Percentiles rank a stretch among this genome's conserved stretches.
Evolutionary conservation across 2,329 filamentous ascomycete species (phyloP).

Genomic region (Reticulascus tulasneorum): DNA sequence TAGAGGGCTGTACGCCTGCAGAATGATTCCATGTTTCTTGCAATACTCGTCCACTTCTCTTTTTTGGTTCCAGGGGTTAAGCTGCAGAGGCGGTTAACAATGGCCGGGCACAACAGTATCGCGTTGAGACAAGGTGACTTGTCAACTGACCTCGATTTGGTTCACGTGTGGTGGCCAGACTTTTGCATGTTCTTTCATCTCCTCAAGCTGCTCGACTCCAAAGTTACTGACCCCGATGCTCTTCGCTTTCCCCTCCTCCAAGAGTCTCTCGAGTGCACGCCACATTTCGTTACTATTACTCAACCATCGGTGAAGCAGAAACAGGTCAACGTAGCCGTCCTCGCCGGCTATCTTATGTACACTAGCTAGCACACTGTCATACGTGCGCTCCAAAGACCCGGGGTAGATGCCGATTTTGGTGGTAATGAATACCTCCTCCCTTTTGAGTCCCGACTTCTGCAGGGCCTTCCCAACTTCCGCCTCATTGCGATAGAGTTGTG

Average conservation of each 20-base stretch:
- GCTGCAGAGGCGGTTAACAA: slow-evolving; percentile 45
- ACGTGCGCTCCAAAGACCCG: slow-evolving; percentile 53
- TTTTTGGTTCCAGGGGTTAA: slow-evolving; percentile 68
- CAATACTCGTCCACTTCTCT: slow-evolving; percentile 45
- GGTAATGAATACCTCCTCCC: slow-evolving; percentile 63
- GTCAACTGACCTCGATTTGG: slow-evolving; percentile 61
- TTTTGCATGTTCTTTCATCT: slow-evolving; percentile 62
- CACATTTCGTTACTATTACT: slow-evolving; percentile 59
- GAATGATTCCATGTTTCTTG: slow-evolving; percentile 70
- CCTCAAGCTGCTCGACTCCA: slow-evolving; percentile 63
- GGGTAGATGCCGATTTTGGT: slow-evolving; percentile 61
- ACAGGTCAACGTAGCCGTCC: slow-evolving; percentile 65
- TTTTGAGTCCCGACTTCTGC: slow-evolving; percentile 48
- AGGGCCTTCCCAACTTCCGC: slow-evolving; percentile 61
- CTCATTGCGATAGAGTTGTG: slow-evolving; percentile 63
- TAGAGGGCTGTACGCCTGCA: slow-evolving; percentile 37
- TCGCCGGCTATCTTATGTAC: slow-evolving; percentile 54
- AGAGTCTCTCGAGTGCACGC: slow-evolving; percentile 60
- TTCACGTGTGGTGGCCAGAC: slow-evolving; percentile 69
- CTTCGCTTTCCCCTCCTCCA: slow-evolving; percentile 55
- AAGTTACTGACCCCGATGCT: slow-evolving; percentile 73
- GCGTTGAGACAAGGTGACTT: not conserved
- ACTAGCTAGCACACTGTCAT: slow-evolving; percentile 56
- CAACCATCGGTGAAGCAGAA: slow-evolving; percentile 64
- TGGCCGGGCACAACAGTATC: not conserved